Evolutionary conservation across 768 basidiomycete species (phyloP).

Genomic region (Hortiboletus flavorubellus): DNA sequence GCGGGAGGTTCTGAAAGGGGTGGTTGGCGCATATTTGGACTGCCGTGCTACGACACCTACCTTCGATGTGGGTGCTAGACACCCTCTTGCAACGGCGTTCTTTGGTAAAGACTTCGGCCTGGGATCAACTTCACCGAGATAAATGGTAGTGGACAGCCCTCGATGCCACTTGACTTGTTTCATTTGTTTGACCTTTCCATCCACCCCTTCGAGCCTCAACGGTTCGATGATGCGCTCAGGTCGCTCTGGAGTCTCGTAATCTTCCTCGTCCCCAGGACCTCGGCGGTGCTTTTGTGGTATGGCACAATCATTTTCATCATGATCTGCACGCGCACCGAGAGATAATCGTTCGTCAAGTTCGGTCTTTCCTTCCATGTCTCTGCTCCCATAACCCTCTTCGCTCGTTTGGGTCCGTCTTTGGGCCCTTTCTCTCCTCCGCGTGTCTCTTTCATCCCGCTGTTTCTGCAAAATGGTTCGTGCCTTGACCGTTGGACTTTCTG

Average conservation of each 20-base stretch:
- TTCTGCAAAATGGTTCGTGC: constrained; percentile 65
- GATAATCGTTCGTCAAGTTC: constrained; percentile 8
- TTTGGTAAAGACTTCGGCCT: constrained; percentile 43
- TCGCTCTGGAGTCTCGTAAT: constrained; percentile 65
- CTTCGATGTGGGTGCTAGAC: constrained; percentile 65
- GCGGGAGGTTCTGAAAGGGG: constrained; percentile 45
- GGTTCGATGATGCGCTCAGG: constrained; percentile 41
- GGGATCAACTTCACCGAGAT: constrained; percentile 60
- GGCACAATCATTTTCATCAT: constrained; percentile 29
- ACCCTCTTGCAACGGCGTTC: constrained; percentile 53
- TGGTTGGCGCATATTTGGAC: background rate
- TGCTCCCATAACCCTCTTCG: constrained; percentile 29
- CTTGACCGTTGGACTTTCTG: constrained; percentile 78
- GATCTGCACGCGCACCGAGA: constrained; percentile 2
- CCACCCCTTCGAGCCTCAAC: constrained; percentile 35
- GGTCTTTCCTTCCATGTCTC: constrained; percentile 31
- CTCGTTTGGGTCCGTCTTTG: constrained; percentile 52
- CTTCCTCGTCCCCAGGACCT: constrained; percentile 80
- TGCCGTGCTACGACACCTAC: constrained; percentile 34
- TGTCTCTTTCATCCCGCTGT: constrained; percentile 59
- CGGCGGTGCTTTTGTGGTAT: constrained; percentile 43
- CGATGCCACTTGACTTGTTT: constrained; percentile 78
- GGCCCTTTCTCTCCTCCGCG: constrained; percentile 55
- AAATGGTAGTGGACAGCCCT: constrained; percentile 59
- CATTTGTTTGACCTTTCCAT: constrained; percentile 30